Conservation (phyloP, 805 yeast species). For the Candida oleophila region DNA sequence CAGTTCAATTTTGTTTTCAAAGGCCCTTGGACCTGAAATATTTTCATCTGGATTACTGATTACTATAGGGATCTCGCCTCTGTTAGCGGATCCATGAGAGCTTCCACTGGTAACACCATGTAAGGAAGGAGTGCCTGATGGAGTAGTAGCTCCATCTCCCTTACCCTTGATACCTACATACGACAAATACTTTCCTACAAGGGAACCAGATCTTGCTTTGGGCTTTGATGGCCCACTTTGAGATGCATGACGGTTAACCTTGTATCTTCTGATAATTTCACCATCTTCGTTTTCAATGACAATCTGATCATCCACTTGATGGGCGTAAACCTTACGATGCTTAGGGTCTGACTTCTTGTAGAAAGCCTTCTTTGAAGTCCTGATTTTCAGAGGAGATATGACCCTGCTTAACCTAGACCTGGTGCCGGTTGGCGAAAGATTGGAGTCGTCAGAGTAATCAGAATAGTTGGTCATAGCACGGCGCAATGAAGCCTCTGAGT, state of each 20-base stretch:
- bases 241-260: conserved; percentile 55
- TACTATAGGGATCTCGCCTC: too few species aligned
- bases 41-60: neutral
- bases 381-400: conserved; percentile 11
- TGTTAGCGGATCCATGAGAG: neutral
- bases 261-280: conserved; percentile 82
- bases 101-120: neutral
- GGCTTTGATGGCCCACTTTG: conserved; percentile 10
- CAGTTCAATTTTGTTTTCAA: conserved; percentile 15
- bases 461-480: conserved; percentile 36
- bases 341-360: conserved; percentile 30
- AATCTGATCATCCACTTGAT: conserved; percentile 72
- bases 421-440: conserved; percentile 11
- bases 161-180: conserved; percentile 50
- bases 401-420: conserved; percentile 3
- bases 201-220: conserved; percentile 40
- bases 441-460: conserved; percentile 16
- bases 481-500: conserved; percentile 40
- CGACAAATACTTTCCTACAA: conserved; percentile 48
- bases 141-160: neutral
- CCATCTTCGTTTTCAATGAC: conserved; percentile 91
- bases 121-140: neutral
- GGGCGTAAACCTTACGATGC: conserved; percentile 59
- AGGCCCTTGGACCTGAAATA: too few species aligned
- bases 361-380: conserved; percentile 20